A percentile compares a stretch with the other conserved stretches of the same genome.
Conservation (phyloP, 1,284 basidiomycete genomes). For the Phylloporus sp. region DNA sequence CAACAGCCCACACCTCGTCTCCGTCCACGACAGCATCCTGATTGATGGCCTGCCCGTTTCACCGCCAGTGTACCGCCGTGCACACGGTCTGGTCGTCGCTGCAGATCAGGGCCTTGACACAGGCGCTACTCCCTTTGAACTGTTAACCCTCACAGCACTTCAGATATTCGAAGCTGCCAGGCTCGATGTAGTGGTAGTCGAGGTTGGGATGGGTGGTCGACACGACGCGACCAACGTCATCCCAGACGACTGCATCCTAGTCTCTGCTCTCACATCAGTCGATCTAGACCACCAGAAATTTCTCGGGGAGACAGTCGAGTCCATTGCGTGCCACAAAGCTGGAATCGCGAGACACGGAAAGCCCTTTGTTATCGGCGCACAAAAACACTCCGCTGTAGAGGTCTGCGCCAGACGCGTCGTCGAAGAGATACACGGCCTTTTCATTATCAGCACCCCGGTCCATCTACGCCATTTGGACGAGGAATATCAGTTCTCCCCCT, state of each 20-base stretch:
- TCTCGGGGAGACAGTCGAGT: slow-evolving; percentile 78
- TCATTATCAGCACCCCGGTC: slow-evolving; percentile 49
- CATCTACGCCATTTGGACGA: slow-evolving; percentile 33
- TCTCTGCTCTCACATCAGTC: slow-evolving; percentile 85
- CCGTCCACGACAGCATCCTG: slow-evolving; percentile 80
- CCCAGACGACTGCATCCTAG: slow-evolving; percentile 71
- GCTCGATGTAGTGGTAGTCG: slow-evolving; percentile 87
- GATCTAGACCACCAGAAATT: slow-evolving; percentile 94
- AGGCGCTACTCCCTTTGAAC: slow-evolving; percentile 80
- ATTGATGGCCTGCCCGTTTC: slow-evolving; percentile 70
- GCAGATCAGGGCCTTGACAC: slow-evolving; percentile 56
- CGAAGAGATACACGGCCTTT: slow-evolving; percentile 46
- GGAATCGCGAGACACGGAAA: slow-evolving; percentile 77
- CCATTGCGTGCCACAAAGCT: slow-evolving; percentile 87
- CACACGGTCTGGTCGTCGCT: slow-evolving; percentile 58
- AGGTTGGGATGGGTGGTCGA: slow-evolving; percentile 95
- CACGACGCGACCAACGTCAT: slow-evolving; percentile 95
- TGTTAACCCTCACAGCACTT: slow-evolving; percentile 84
- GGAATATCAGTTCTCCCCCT: slow-evolving; percentile 44
- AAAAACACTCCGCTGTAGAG: slow-evolving; percentile 64
- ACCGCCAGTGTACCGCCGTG: slow-evolving; percentile 57
- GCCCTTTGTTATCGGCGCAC: slow-evolving; percentile 80
- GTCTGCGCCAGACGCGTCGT: slow-evolving; percentile 52
- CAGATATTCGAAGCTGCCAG: slow-evolving; percentile 70
- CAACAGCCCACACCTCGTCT: slow-evolving; percentile 92